Conservation (phyloP, 192 early-diverging fungal species). For the Entomortierella chlamydospora region DNA sequence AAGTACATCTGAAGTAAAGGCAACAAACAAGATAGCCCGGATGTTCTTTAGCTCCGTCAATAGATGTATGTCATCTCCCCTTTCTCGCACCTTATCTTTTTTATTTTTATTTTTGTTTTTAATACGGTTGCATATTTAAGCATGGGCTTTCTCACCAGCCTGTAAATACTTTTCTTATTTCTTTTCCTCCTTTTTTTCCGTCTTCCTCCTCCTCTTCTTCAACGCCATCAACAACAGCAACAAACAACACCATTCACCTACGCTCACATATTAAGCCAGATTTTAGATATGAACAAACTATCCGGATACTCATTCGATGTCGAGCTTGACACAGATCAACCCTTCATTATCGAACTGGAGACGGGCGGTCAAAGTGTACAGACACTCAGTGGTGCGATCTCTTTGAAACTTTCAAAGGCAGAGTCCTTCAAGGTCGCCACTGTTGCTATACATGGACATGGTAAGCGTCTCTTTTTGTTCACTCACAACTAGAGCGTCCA, state of each 20-base stretch:
- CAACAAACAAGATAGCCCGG: not conserved
- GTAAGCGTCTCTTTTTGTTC: conserved; percentile 9
- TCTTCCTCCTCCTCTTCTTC: not conserved
- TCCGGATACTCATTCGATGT: conserved; percentile 35
- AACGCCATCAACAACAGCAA: not conserved
- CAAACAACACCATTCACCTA: too few species aligned
- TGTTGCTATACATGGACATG: conserved; percentile 45
- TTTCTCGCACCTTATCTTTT: not conserved
- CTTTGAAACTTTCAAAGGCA: conserved; percentile 23
- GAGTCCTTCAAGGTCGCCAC: conserved; percentile 47
- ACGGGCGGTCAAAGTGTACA: conserved; percentile 3
- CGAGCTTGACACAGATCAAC: conserved; percentile 50
- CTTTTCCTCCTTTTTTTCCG: conserved; percentile 7
- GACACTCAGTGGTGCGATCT: conserved; percentile 37
- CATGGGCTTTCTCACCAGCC: conserved; percentile 3
- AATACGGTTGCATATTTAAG: not conserved
- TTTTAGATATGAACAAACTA: conserved; percentile 1
- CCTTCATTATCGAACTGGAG: conserved; percentile 47
- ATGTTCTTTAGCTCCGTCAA: conserved; percentile 3
- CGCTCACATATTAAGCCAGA: too few species aligned
- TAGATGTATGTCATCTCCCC: not conserved
- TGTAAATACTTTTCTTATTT: not conserved
- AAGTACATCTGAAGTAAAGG: not conserved
- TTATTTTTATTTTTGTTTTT: not conserved
- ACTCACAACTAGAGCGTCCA: not conserved